A percentile compares a stretch with the other conserved stretches of the same genome.
phyloP scores from a whole-genome alignment of 768 basidiomycete species.

The Tulasnella sp. region DNA sequence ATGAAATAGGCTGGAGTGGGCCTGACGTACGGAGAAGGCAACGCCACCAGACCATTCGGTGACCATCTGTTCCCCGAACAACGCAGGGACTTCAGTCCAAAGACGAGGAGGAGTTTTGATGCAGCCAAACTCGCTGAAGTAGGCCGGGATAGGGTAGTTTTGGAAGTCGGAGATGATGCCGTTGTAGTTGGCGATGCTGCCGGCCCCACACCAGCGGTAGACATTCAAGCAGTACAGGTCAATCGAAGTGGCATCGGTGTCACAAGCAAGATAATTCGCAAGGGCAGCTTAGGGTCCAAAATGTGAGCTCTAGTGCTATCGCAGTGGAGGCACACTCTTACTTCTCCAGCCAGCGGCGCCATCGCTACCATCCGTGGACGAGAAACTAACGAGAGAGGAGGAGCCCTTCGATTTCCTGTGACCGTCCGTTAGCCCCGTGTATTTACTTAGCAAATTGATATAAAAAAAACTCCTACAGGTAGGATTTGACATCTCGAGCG shows the following conservation, averaged over 20 bases:
- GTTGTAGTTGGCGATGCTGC: conserved; percentile 41
- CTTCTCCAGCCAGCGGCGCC: conserved; percentile 54
- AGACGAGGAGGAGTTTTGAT: conserved; percentile 56
- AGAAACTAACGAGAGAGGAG: conserved; percentile 70
- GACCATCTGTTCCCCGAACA: conserved; percentile 68
- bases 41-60: conserved; percentile 83
- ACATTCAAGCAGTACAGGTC: conserved; percentile 86
- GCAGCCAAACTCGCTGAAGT: conserved; percentile 88
- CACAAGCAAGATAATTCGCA: conserved; percentile 78
- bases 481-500: conserved; percentile 80
- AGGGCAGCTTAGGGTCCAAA: conserved; percentile 39
- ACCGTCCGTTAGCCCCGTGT: neutral
- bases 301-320: neutral
- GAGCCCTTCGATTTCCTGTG: conserved; percentile 60
- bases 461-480: conserved; percentile 59
- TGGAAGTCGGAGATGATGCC: conserved; percentile 36
- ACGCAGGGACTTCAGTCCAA: conserved; percentile 73
- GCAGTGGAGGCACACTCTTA: conserved; percentile 29
- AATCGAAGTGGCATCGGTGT: conserved; percentile 61
- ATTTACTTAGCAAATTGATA: neutral
- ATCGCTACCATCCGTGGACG: conserved; percentile 85
- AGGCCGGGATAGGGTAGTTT: conserved; percentile 70
- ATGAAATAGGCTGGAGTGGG: neutral
- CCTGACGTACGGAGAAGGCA: conserved; percentile 48
- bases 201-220: conserved; percentile 69